These are phyloP conservation scores for Alternaria solani DNA, from an alignment of 2,329 filamentous ascomycete species.

Conservation along the genomic window DNA sequence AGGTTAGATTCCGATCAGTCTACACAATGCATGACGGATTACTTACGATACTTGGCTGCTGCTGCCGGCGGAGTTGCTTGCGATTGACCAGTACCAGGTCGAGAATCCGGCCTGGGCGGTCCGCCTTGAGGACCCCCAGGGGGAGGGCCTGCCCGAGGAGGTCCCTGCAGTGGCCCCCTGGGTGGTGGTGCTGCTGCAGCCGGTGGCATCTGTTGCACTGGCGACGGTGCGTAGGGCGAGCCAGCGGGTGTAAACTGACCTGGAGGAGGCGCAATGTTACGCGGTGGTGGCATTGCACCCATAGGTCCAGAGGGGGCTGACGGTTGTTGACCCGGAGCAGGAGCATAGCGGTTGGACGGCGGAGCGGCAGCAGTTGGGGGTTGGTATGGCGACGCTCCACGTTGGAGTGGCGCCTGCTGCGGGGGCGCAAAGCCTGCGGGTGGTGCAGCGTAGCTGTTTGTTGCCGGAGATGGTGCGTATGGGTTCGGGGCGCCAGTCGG, in stretches of 20 bases:
- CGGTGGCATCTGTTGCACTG: constrained; percentile 48
- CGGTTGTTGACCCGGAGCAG: constrained; percentile 67
- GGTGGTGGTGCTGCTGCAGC: constrained; percentile 56
- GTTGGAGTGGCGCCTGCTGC: constrained; percentile 68
- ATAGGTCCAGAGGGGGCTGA: constrained; percentile 40
- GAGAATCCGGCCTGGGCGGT: constrained; percentile 50
- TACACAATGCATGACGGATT: neutral
- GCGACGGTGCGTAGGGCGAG: constrained; percentile 28
- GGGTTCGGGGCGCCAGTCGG: constrained; percentile 63
- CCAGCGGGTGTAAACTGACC: constrained; percentile 45
- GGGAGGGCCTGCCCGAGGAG: constrained; percentile 57
- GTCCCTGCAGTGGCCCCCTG: constrained; percentile 46
- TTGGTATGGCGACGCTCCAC: constrained; percentile 87
- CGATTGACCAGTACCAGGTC: constrained; percentile 60
- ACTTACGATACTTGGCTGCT: constrained; percentile 74
- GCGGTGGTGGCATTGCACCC: constrained; percentile 51
- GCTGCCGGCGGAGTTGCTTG: constrained; percentile 60
- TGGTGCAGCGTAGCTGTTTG: constrained; percentile 65
- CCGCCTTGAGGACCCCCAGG: constrained; percentile 38
- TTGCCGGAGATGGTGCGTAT: constrained; percentile 66
- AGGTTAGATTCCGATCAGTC: constrained; percentile 27
- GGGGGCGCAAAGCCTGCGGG: constrained; percentile 56
- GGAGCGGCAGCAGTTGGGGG: constrained; percentile 75
- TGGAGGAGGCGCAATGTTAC: constrained; percentile 56
- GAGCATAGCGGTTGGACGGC: constrained; percentile 67